Evolutionary conservation across 257 asterid species (phyloP).

Genomic region (Plantago ovata): DNA sequence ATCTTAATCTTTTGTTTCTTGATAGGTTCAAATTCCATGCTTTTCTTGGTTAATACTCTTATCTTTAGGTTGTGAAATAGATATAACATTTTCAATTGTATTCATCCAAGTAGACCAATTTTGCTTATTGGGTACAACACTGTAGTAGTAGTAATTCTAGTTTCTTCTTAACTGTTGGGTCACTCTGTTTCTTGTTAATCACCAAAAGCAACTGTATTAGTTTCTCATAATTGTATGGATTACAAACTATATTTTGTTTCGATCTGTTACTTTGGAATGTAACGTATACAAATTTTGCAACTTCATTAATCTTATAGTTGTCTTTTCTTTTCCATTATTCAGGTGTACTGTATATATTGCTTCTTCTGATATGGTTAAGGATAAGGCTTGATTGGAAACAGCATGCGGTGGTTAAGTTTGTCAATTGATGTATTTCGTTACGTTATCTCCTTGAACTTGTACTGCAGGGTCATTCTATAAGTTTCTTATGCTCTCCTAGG

Average conservation of each 20-base stretch:
- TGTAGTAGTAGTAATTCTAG: background rate
- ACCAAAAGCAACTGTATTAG: background rate
- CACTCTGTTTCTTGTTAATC: background rate
- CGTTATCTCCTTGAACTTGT: constrained; percentile 62
- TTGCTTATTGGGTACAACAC: background rate
- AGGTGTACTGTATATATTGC: constrained; percentile 24
- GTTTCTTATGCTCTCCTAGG: constrained; percentile 20
- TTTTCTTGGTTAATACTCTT: background rate
- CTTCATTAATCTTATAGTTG: constrained; percentile 13
- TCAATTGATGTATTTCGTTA: constrained; percentile 47
- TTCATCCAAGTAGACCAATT: background rate
- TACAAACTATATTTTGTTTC: background rate
- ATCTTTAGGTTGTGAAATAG: too few species aligned
- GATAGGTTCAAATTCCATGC: background rate
- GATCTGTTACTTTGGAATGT: constrained; percentile 5
- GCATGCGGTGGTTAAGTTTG: constrained; percentile 52
- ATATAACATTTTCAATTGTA: background rate
- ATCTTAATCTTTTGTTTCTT: background rate
- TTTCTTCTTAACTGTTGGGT: background rate
- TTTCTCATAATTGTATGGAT: constrained; percentile 6
- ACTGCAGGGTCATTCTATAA: constrained; percentile 80
- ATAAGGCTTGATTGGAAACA: constrained; percentile 22
- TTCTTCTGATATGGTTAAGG: background rate
- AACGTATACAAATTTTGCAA: background rate
- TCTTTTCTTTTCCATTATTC: constrained; percentile 24